Evolutionary conservation across 2,329 filamentous ascomycete species (phyloP), one percentile per base, ranked within the genome.

Genomic region (Trichoderma brevicompactum): DNA sequence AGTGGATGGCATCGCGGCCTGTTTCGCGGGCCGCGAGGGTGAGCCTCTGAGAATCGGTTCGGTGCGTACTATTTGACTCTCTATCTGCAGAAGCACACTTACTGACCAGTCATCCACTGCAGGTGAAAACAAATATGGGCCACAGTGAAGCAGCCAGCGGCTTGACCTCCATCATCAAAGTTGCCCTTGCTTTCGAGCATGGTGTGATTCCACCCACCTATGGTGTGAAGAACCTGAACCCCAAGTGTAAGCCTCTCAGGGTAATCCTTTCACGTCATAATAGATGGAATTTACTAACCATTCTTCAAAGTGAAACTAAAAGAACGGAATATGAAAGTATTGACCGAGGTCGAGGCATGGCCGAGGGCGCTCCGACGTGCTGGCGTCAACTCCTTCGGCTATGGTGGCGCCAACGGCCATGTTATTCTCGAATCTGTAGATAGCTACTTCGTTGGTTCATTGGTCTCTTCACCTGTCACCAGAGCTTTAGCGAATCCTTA

Each of bases 1-100:
- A 68, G 80, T 80, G 1, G 75, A 75, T 9, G 82, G 80, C 2
- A 78, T 85, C 50, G 72, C 76, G 3, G 68, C 64, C 66, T 64
- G 66, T 59, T 58, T 68, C 9, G 38, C 54, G n/a, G 58, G 59
- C 38, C 59, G 59, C 40, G 48, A 62, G 15, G 59, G 59, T n/a
- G 59, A 62, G 9, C 59, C 59, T 15, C 5, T 62, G 23, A 53
- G 59, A 44, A 52, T 62, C 7, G 59, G 59, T 36, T 52, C 59
- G 0, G 55, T 59, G 4, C 2, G 41, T 48, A 10, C 32, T 12
- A 32, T 10, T 7, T 7, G 1, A 12, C 4, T n/a, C 9, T 1
- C 9, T 34, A 17, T 17, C 12, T 10, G 17, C n/a, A 6, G 17
- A 65, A 66, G n/a, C 61, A 60, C 28, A 64, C 19, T 7, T 59